Evolutionary conservation across 371 early-diverging fungal genomes (phyloP).

Genomic region (Catenaria anguillulae): DNA sequence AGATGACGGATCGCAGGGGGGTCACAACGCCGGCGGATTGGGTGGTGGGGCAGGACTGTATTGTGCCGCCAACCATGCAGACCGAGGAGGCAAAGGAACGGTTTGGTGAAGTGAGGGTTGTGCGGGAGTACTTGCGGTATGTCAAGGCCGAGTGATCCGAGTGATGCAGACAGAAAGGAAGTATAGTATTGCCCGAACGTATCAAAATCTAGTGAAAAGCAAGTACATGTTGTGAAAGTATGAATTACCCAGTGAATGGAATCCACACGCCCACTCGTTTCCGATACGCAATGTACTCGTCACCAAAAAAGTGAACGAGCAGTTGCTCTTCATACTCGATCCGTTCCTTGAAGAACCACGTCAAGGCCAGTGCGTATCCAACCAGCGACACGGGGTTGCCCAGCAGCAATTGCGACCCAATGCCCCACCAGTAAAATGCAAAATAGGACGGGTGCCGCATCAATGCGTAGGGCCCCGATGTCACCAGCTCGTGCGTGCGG

Average conservation of each 20-base stretch:
- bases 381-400: conserved; percentile 55
- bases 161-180: too few relatives aligned
- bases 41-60: conserved; percentile 71
- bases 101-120: conserved; percentile 63
- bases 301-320: conserved; percentile 60
- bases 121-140: conserved; percentile 69
- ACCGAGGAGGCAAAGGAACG: conserved; percentile 63
- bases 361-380: conserved; percentile 43
- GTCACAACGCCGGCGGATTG: conserved; percentile 92
- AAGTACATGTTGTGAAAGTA: too few relatives aligned
- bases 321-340: conserved; percentile 58
- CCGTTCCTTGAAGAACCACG: conserved; percentile 53
- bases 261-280: conserved; percentile 28
- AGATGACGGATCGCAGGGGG: conserved; percentile 66
- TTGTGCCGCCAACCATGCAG: conserved; percentile 68
- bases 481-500: conserved; percentile 52
- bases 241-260: conserved; percentile 29
- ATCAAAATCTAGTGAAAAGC: too few relatives aligned
- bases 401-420: conserved; percentile 50
- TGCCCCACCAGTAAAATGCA: conserved; percentile 73
- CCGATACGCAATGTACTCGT: conserved; percentile 41
- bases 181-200: too few relatives aligned
- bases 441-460: conserved; percentile 84
- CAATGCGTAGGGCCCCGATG: conserved; percentile 59
- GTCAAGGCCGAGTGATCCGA: too few relatives aligned